Evolutionary conservation across 352 stramenopile species (phyloP), one percentile per base, ranked within the genome.

Genomic region (Pythium diclinum): DNA sequence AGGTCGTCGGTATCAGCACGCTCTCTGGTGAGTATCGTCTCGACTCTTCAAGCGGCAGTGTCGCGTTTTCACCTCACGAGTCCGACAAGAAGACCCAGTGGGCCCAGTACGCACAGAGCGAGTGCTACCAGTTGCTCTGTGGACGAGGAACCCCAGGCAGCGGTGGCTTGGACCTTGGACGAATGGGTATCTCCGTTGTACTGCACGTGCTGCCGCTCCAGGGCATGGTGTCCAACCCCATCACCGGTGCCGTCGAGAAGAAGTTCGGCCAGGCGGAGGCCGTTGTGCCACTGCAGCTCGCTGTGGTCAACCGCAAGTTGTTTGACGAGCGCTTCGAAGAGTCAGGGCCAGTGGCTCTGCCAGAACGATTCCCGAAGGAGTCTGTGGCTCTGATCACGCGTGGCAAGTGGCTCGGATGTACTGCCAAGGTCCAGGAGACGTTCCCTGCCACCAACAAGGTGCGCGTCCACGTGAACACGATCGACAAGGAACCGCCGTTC

Each of bases 261-360:
- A 81, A 98, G 28, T 99, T 98, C 77, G 96, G 95, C 47, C 84
- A 89, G 23, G 82, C 95, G 14, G 94, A 98, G 73, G 92, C 97
- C 19, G 85, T 99, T 33, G 84, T 99, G 55, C 97, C 98, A 6
- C 81, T 97, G n/a, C 97, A 99, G 68, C 78, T 99, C 51, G 92
- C 92, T 13, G 82, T 99, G 21, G 91, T 89, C 64, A 85, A 95
- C 51, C 87, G 87, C 46, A 86, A 94, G 33, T 77, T 97, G n/a
- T 83, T 95, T 23, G 97, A 99, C 75, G 88, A 90, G 17, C 88
- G 97, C 28, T 99, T 99, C 71, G 75, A 91, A 33, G 92, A 98
- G 69, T 85, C 79, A 9, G 78, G 78, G 34, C 83, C 83, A 0
- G 72, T 97, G 25, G 58, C 83, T n/a, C 49, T 98, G 6, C 76